Base-by-base conservation (phyloP, 164 flowering plant species). In the Nelumbo lutea region DNA sequence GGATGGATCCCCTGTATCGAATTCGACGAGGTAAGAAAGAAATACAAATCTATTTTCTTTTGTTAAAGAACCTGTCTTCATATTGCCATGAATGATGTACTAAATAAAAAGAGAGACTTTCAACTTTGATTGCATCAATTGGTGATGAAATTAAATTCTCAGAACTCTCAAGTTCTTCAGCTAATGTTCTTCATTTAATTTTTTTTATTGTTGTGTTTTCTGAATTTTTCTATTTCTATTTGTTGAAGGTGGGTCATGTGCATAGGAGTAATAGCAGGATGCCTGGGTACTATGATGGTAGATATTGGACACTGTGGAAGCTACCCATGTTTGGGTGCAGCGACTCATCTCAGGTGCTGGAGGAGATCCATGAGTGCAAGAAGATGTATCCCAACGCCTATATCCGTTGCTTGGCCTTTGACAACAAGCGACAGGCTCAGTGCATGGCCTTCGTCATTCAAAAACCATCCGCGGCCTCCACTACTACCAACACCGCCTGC, bases 261-360 rank as follows among this genome's bases (percentile, higher is more conserved):
- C 48, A 69, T 39, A 79, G 91, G 50, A 81, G 69, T 60, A 81
- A 90, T 55, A 86, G 87, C 77, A 55, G 74, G 58, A 86, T 86
- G 56, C 89, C 94, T 8, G 90, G 90, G 5, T 90, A 87, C 86
- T 90, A 90, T 70, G 96, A 90, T 46, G 93, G 93, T 46, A 79
- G 93, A 69, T 90, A 88, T 59, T 88, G 93, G 91, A 88, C 93
- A 6, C 64, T 88, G 65, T 88, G 91, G 93, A 87, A 87, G 81
- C 81, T 90, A 70, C 90, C 92, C 2, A 90, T 87, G 96, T 88
- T 88, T 72, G 92, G 96, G 0, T 88, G 90, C 84, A 81, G 38
- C 13, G 88, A 88, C 64, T 42, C 88, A 0, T 70, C 87, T 2
- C 90, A 82, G 62, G 89, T 90, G 15, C 83, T 90, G 41, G 58